Conservation (phyloP, 1,284 basidiomycete species). For the Tilletia caries region DNA sequence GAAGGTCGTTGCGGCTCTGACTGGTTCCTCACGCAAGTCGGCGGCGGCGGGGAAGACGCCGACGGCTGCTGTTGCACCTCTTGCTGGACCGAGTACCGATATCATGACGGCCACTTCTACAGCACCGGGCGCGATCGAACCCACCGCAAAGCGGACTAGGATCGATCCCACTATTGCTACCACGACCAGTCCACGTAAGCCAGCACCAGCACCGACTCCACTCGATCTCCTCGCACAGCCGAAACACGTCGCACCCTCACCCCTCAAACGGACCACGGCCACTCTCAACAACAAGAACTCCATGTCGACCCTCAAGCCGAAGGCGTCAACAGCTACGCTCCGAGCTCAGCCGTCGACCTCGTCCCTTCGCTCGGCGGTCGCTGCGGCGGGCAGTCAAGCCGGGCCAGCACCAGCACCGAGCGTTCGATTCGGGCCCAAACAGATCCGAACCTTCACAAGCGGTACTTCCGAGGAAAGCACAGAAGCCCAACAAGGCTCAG, state of each 20-base stretch:
- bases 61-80: no score
- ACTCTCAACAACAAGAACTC: not conserved
- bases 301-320: constrained; percentile 6
- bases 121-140: not conserved
- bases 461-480: constrained; percentile 2
- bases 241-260: not conserved
- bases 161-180: not conserved
- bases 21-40: not conserved
- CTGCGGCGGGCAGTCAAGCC: not conserved
- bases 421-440: no score
- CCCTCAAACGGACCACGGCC: not conserved
- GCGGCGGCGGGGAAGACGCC: not conserved
- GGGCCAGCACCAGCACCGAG: not conserved
- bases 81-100: no score
- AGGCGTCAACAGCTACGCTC: not conserved
- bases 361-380: not conserved
- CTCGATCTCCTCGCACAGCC: not conserved
- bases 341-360: not conserved
- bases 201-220: not conserved
- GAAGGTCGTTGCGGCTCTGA: not conserved
- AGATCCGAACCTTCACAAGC: not conserved
- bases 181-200: not conserved
- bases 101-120: no score
- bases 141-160: not conserved
- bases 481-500: no score